A percentile compares a stretch with the other conserved stretches of the same genome.
These are phyloP conservation scores for Saururus chinensis DNA, from an alignment of 164 flowering plant species.

Conservation along the genomic window DNA sequence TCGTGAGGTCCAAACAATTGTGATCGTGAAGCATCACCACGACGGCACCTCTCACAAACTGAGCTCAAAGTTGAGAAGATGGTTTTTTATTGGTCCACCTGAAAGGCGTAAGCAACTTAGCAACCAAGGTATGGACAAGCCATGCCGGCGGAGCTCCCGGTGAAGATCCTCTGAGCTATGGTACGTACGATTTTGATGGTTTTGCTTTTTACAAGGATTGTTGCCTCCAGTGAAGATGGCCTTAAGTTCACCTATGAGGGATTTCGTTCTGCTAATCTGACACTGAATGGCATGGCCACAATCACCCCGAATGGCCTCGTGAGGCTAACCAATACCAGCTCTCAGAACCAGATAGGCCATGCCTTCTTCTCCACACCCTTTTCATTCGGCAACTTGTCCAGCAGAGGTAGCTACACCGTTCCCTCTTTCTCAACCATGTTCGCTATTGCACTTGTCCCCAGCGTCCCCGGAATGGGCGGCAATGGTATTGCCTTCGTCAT, in stretches of 20 bases:
- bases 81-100: too few relatives aligned
- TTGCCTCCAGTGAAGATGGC: not conserved
- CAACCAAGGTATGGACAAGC: too few relatives aligned
- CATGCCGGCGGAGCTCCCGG: not conserved
- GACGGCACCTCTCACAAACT: too few relatives aligned
- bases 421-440: constrained; percentile 39
- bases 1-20: too few relatives aligned
- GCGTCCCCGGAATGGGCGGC: constrained; percentile 13
- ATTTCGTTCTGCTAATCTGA: constrained; percentile 7
- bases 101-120: too few relatives aligned
- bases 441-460: constrained; percentile 27
- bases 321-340: constrained; percentile 25
- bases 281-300: constrained; percentile 8
- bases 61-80: too few relatives aligned
- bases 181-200: not conserved
- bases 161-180: not conserved
- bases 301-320: constrained; percentile 23
- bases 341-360: constrained; percentile 20
- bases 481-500: constrained; percentile 35
- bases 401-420: not conserved
- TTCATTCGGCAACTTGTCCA: not conserved
- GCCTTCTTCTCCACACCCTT: constrained; percentile 23
- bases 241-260: not conserved
- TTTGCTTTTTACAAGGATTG: not conserved
- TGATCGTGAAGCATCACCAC: too few relatives aligned